These are phyloP conservation scores for Cyberlindnera euphorbiae DNA, from an alignment of 805 yeast genomes.

Conservation along the genomic window DNA sequence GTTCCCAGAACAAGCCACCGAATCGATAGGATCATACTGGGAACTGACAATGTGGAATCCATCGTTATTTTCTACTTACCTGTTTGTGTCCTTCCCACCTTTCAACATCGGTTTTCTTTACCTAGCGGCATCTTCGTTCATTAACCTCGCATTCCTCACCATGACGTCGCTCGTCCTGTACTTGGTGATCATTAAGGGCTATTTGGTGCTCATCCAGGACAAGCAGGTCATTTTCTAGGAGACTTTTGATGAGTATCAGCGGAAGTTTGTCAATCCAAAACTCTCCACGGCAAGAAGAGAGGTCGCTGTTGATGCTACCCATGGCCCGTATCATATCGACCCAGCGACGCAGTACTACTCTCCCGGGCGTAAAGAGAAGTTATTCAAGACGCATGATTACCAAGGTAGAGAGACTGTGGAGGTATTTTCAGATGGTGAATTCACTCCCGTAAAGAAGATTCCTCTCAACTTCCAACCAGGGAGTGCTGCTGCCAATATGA, in stretches of 20 bases:
- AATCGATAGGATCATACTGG: conserved; percentile 38
- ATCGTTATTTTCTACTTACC: conserved; percentile 45
- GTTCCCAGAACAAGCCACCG: conserved; percentile 5
- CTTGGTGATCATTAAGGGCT: conserved; percentile 37
- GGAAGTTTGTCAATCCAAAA: conserved; percentile 58
- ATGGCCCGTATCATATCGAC: conserved; percentile 25
- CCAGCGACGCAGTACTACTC: conserved; percentile 27
- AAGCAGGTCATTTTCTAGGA: conserved; percentile 57
- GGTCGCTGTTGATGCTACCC: conserved; percentile 56
- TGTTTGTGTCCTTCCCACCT: conserved; percentile 58
- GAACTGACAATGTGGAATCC: conserved; percentile 66
- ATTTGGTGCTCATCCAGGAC: conserved; percentile 47
- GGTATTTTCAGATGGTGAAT: conserved; percentile 27
- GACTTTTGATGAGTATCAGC: conserved; percentile 56
- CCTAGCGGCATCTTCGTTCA: conserved; percentile 33
- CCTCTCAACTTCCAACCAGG: background rate
- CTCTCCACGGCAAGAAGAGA: conserved; percentile 49
- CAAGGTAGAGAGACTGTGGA: conserved; percentile 29
- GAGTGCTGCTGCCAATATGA: no score
- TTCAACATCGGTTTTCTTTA: conserved; percentile 41
- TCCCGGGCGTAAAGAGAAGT: conserved; percentile 30
- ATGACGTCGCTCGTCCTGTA: conserved; percentile 35
- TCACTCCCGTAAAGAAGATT: conserved; percentile 26
- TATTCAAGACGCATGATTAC: conserved; percentile 48
- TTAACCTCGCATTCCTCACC: conserved; percentile 31